Evolutionary conservation across 1,284 basidiomycete species (phyloP).

Genomic region (Trichosporon coremiiforme): DNA sequence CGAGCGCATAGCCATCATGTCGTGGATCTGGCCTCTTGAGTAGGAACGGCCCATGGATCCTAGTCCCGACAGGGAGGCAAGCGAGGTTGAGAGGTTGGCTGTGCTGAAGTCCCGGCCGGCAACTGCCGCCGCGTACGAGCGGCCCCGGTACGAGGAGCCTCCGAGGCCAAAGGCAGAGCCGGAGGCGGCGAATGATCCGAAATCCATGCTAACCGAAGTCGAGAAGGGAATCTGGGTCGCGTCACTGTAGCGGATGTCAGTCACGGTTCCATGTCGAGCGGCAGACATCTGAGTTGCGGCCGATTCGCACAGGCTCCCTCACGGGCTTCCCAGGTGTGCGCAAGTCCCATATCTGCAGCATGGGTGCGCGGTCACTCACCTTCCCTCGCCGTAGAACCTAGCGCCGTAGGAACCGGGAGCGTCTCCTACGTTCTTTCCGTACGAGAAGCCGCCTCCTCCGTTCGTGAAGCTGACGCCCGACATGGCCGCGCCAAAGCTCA

Average conservation of each 20-base stretch:
- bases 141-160: conserved; percentile 36
- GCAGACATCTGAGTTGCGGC: background rate
- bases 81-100: conserved; percentile 44
- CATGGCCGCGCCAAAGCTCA: conserved; percentile 52
- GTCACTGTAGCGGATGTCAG: conserved; percentile 32
- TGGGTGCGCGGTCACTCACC: conserved; percentile 37
- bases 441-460: conserved; percentile 46
- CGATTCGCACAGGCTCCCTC: conserved; percentile 24
- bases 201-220: conserved; percentile 52
- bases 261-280: conserved; percentile 5
- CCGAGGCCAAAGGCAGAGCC: conserved; percentile 42
- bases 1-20: conserved; percentile 40
- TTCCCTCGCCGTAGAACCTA: conserved; percentile 48
- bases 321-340: conserved; percentile 39
- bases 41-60: conserved; percentile 43
- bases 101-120: conserved; percentile 31
- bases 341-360: conserved; percentile 15
- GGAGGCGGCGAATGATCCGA: conserved; percentile 44
- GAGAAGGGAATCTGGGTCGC: conserved; percentile 45
- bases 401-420: conserved; percentile 43
- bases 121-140: conserved; percentile 52
- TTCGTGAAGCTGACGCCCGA: conserved; percentile 51
- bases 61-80: conserved; percentile 47
- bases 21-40: conserved; percentile 46
- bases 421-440: conserved; percentile 35